phyloP scores from a whole-genome alignment of 169 alveolate species.

The Babesia gibsoni region DNA sequence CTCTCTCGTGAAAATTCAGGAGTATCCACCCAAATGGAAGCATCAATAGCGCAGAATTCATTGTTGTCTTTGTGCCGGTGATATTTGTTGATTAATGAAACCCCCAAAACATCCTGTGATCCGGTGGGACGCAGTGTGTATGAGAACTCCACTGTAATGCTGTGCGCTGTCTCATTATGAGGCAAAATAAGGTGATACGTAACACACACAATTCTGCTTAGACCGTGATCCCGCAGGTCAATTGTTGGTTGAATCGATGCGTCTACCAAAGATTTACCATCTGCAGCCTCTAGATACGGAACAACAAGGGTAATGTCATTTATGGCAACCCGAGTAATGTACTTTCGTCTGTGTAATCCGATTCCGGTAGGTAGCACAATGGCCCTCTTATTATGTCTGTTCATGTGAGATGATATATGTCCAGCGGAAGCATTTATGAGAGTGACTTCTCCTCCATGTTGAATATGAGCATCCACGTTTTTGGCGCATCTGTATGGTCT shows the following conservation, averaged over 20 bases:
- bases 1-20: conserved; percentile 11
- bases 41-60: conserved; percentile 9
- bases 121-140: not conserved
- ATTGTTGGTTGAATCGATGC: not conserved
- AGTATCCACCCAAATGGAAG: conserved; percentile 7
- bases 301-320: not conserved
- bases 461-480: not conserved
- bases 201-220: not conserved
- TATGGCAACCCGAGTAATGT: not conserved
- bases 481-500: not conserved
- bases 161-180: not conserved
- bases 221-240: not conserved
- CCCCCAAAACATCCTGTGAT: no score
- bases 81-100: conserved; percentile 5
- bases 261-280: conserved; percentile 3
- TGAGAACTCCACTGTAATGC: not conserved
- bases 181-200: not conserved
- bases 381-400: not conserved
- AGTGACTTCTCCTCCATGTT: not conserved
- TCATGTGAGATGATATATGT: not conserved
- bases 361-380: not conserved
- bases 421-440: not conserved
- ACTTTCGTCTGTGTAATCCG: not conserved
- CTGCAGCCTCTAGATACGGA: conserved; percentile 3
- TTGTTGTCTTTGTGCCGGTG: not conserved